These are phyloP conservation scores for Hibiscus trionum DNA, from an alignment of 345 rosid genomes.

Conservation along the genomic window DNA sequence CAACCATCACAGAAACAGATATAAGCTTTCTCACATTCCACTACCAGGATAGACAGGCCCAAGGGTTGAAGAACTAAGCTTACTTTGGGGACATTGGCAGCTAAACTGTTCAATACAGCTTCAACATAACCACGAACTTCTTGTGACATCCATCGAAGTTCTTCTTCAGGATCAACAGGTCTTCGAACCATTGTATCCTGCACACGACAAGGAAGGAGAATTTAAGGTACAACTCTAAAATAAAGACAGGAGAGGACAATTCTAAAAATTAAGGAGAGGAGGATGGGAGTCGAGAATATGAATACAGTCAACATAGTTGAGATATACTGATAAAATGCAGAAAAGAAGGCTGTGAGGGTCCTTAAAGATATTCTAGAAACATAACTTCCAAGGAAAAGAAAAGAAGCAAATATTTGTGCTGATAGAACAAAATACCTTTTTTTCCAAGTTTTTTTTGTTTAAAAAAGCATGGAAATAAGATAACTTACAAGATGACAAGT, in stretches of 20 bases:
- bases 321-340: neutral
- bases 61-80: constrained; percentile 4
- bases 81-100: constrained; percentile 91
- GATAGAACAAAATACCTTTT: neutral
- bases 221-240: neutral
- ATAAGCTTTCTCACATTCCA: neutral
- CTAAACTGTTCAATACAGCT: constrained; percentile 89
- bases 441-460: neutral
- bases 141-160: constrained; percentile 95
- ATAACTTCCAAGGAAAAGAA: neutral
- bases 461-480: neutral
- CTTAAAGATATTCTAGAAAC: neutral
- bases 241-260: neutral
- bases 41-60: neutral
- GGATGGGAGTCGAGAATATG: neutral
- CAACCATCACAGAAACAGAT: constrained; percentile 16
- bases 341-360: neutral
- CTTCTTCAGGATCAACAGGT: constrained; percentile 92
- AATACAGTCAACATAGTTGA: neutral
- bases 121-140: constrained; percentile 96
- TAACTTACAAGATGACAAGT: neutral
- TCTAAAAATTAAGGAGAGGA: neutral
- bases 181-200: constrained; percentile 80
- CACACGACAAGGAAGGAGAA: neutral
- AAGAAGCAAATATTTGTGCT: neutral